Evolutionary conservation across 768 basidiomycete species (phyloP), one percentile per base, ranked within the genome.

Genomic region (Fibroporia radiculosa): DNA sequence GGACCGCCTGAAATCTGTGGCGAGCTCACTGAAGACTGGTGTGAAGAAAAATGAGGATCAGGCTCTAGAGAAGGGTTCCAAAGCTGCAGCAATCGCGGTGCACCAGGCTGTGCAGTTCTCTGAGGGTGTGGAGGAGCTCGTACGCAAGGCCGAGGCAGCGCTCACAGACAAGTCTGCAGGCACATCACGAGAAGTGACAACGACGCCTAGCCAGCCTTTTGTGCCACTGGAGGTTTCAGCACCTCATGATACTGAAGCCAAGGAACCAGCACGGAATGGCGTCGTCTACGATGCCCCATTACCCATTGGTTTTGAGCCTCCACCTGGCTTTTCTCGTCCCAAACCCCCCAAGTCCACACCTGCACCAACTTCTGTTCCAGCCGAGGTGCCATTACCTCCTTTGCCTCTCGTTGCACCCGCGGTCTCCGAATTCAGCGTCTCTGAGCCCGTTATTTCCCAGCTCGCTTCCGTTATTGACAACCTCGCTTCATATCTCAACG

Each of bases 301-400:
- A 19, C 96, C 95, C n/a, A 65, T 99, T 40, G 95, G 93, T 11
- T 90, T 88, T 61, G 93, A 97, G 62, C 90, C 85, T 8, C 93
- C 95, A 26, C 90, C 90, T 19, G 95, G 95, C 16, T 97, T 80
- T 62, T 70, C 74, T 45, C 73, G 80, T 29, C 80, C 86, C 11
- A 52, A 67, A 18, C 71, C 79, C 16, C 65, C 74, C 24, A 51
- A 53, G 11, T 45, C 57, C 6, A 48, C 50, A 4, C 54, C 57
- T n/a, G 43, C 42, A 5, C 34, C 44, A 48, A 26, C 53, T 49
- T 28, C 61, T 28, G 32, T 26, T 28, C 54, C 62, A 31, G 41
- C 60, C n/a, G 64, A 65, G 48, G 55, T 66, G 47, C 58, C 58
- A n/a, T 62, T 65, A 0, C 56, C 61, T 3, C 69, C 66, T 1